phyloP scores from a whole-genome alignment of 2,329 filamentous ascomycete species.

The Fusarium solani-melongenae region DNA sequence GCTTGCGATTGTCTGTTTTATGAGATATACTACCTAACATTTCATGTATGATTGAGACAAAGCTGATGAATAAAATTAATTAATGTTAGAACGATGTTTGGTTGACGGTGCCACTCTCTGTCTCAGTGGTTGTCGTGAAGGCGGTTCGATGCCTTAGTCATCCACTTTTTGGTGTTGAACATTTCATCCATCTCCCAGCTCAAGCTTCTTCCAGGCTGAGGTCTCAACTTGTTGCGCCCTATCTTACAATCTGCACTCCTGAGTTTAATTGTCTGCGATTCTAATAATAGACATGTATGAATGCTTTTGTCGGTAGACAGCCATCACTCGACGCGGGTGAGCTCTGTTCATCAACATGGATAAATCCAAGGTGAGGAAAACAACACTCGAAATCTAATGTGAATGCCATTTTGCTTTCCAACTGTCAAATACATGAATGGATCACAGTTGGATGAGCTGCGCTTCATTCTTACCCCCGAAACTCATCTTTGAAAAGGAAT shows the following conservation, averaged over 20 bases:
- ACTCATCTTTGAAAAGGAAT: neutral
- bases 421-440: too few species aligned
- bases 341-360: constrained; percentile 31
- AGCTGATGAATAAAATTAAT: constrained; percentile 11
- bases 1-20: neutral
- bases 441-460: neutral
- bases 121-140: neutral
- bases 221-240: neutral
- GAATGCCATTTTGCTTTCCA: neutral
- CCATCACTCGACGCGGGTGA: neutral
- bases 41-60: neutral
- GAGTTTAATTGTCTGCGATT: neutral
- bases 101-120: neutral
- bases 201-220: neutral
- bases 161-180: constrained; percentile 31
- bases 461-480: neutral
- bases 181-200: constrained; percentile 16
- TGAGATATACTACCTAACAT: constrained; percentile 1
- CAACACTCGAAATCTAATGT: neutral
- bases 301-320: neutral
- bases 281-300: neutral
- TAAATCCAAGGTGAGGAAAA: constrained; percentile 40
- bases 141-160: constrained; percentile 34
- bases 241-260: neutral
- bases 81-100: neutral